Base-by-base conservation (phyloP, 345 rosid species). In the Sonneratia caseolaris region DNA sequence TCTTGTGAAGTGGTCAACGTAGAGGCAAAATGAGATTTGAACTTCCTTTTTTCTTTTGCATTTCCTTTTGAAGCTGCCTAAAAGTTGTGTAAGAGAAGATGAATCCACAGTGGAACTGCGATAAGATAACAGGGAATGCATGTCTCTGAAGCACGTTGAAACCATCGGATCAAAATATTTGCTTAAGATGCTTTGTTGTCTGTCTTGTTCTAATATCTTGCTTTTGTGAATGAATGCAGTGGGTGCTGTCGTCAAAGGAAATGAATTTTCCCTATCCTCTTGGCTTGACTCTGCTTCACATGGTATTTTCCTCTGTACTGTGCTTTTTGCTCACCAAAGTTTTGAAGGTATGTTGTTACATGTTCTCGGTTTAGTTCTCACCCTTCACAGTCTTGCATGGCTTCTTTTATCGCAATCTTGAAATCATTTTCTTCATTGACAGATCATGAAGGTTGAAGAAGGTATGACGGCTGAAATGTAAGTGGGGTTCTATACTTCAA, bases 401-500 rank as follows among this genome's bases (percentile, higher is more conserved):
- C 32, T 32, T 16, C 57, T 57, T 62, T 10, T 6, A 35, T 40
- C 36, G 49, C 59, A 22, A 56, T 68, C 53, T 57, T 55, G 48
- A 66, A 21, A 19, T 48, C 19, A 15, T 21, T 38, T 11, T 5
- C 56, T 72, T 65, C 68, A 49, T 69, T 74, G 16, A 59, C 82
- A 94, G 98, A 71, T 90, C 76, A 74, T 90, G 76, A 91, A 86
- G 86, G 89, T 94, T 75, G 98, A 94, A 78, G 93, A 87, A 74
- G 98, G 97, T 78, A 94, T 94, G 98, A 91, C 97, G 5, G 4
- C 84, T 70, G 97, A 94, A 82, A 85, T 94, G 98, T 94, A 90
- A 90, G 92, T 74, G 69, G 42, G 47, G 72, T 0, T 15, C 15
- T 55, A 15, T 37, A 14, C 53, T 32, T 8, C n/a, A 37, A 53